Conservation (phyloP, 805 yeast genomes). For the Candida broadrunensis region DNA sequence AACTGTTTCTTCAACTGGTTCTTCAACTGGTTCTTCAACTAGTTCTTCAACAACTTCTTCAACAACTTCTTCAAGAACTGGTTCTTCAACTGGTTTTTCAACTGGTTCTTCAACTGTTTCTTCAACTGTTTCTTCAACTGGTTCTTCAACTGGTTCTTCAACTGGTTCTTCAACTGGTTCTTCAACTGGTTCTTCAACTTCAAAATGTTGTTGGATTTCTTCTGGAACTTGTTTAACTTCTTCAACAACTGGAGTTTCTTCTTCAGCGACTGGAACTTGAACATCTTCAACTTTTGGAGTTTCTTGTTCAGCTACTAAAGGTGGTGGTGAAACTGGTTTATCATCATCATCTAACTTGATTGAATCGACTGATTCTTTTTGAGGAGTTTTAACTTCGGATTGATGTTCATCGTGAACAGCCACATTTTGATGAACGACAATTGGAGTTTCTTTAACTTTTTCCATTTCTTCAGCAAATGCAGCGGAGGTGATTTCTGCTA, state of each 20-base stretch:
- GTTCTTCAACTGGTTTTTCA: slow-evolving; percentile 5
- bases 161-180: slow-evolving; percentile 1
- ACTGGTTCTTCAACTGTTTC: background rate
- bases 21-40: too few relatives aligned
- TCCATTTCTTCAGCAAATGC: slow-evolving; percentile 13
- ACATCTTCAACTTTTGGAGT: slow-evolving; percentile 4
- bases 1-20: too few relatives aligned
- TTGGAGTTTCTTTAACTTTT: slow-evolving; percentile 24
- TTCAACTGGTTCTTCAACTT: slow-evolving; percentile 1
- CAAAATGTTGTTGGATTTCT: slow-evolving; percentile 1
- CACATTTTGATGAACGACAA: slow-evolving; percentile 2
- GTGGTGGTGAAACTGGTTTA: slow-evolving; percentile 5
- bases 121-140: slow-evolving; percentile 2
- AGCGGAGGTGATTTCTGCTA: slow-evolving; percentile 11
- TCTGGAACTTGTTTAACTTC: background rate
- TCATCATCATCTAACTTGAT: background rate
- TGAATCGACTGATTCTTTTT: background rate
- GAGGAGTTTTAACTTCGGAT: slow-evolving; percentile 2
- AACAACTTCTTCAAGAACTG: slow-evolving; percentile 1
- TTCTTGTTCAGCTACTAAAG: slow-evolving; percentile 4
- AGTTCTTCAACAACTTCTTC: too few relatives aligned
- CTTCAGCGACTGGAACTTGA: slow-evolving; percentile 1
- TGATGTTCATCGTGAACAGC: slow-evolving; percentile 6
- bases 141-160: slow-evolving; percentile 3
- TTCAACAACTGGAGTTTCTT: slow-evolving; percentile 1